Conservation (phyloP, 805 yeast species). For the Ogataea pini region DNA sequence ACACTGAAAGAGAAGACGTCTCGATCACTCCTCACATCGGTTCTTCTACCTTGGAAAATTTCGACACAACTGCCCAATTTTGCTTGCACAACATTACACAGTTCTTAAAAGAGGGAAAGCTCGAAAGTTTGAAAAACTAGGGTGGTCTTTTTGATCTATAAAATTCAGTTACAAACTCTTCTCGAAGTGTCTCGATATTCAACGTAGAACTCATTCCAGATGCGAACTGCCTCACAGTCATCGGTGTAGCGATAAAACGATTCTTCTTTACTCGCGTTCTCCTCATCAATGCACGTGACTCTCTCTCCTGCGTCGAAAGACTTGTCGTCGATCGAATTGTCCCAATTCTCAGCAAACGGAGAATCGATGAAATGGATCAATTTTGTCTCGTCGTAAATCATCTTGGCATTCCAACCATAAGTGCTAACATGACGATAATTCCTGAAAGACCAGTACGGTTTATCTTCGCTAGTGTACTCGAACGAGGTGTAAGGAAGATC, state of each 20-base stretch:
- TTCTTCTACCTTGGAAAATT: constrained; percentile 61
- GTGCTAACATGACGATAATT: constrained; percentile 5
- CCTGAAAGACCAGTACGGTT: constrained; percentile 25
- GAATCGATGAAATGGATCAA: constrained; percentile 65
- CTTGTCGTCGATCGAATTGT: constrained; percentile 20
- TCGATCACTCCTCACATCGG: constrained; percentile 72
- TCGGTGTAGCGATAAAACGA: constrained; percentile 26
- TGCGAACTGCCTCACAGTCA: constrained; percentile 35
- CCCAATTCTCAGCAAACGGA: constrained; percentile 72
- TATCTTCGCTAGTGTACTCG: constrained; percentile 9
- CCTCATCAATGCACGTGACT: constrained; percentile 16
- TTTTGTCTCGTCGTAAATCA: constrained; percentile 34
- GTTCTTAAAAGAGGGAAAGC: constrained; percentile 39
- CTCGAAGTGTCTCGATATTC: constrained; percentile 21
- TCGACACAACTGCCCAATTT: constrained; percentile 48
- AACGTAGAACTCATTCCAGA: constrained; percentile 36
- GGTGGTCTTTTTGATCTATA: neutral
- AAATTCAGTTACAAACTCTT: constrained; percentile 14
- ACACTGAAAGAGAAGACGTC: constrained; percentile 58
- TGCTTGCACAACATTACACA: constrained; percentile 58
- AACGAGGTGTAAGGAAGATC: constrained; percentile 35
- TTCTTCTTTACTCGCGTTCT: constrained; percentile 3
- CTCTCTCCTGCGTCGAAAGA: constrained; percentile 10
- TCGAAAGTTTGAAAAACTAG: constrained; percentile 24
- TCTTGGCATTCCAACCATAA: constrained; percentile 39